These are phyloP conservation scores for Piper betle DNA, from an alignment of 164 flowering plant genomes.

Conservation along the genomic window DNA sequence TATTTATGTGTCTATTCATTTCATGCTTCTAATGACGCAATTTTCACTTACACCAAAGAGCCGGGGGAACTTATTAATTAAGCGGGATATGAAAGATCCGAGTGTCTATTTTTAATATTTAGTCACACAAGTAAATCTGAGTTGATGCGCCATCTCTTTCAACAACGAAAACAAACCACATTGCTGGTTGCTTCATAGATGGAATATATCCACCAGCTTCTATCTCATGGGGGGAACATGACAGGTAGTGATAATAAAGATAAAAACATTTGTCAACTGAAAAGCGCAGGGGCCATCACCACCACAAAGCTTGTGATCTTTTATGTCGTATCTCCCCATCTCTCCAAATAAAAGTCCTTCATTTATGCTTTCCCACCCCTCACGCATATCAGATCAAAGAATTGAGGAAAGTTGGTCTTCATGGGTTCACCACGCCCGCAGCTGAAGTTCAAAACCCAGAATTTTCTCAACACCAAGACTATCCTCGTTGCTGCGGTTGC, in stretches of 20 bases:
- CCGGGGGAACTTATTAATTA: not conserved
- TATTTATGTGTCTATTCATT: not conserved
- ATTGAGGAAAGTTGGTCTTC: not conserved
- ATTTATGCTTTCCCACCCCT: not conserved
- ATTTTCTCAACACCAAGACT: constrained; percentile 24
- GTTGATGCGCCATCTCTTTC: constrained; percentile 35
- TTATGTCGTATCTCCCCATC: not conserved
- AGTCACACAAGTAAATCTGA: constrained; percentile 11
- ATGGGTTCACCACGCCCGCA: constrained; percentile 1
- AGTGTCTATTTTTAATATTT: constrained; percentile 17
- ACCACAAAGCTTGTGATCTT: too few relatives aligned
- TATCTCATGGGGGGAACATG: constrained; percentile 7
- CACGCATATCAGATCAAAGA: not conserved
- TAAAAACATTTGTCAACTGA: not conserved
- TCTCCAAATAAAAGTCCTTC: not conserved
- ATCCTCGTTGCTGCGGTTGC: constrained; percentile 26
- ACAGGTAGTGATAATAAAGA: not conserved
- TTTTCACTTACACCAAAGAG: not conserved
- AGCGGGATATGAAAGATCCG: constrained; percentile 5
- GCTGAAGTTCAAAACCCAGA: constrained; percentile 37
- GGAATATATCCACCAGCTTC: constrained; percentile 1
- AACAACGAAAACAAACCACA: constrained; percentile 8
- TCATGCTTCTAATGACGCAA: not conserved
- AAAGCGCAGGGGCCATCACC: too few relatives aligned
- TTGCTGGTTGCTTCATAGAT: constrained; percentile 26